Conservation (phyloP, 768 basidiomycete genomes). For the Kwoniella botswanensis region DNA sequence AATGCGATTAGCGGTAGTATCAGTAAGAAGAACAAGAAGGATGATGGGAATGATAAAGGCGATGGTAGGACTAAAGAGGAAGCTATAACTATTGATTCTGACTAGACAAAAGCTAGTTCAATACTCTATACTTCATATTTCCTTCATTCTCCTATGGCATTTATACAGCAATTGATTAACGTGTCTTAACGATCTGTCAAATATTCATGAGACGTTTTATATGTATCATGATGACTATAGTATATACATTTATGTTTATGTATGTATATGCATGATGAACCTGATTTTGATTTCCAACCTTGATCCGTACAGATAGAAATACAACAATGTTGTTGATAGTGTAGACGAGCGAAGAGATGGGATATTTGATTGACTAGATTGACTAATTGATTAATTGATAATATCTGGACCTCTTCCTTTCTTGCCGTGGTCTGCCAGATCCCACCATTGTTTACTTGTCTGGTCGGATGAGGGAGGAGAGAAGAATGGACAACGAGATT, state of each 20-base stretch:
- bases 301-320: background rate
- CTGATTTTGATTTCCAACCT: no score
- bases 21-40: background rate
- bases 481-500: constrained; percentile 55
- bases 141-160: no score
- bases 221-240: background rate
- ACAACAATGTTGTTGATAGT: background rate
- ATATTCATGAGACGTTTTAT: background rate
- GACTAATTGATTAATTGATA: constrained; percentile 6
- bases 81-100: constrained; percentile 8
- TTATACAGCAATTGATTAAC: no score
- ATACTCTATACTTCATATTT: background rate
- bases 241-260: background rate
- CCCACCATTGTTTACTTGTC: constrained; percentile 49
- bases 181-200: no score
- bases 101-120: background rate
- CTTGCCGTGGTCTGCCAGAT: constrained; percentile 48
- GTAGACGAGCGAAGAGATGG: background rate
- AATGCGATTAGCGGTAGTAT: no score
- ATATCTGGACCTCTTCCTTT: constrained; percentile 45
- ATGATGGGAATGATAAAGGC: background rate
- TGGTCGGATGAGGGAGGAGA: constrained; percentile 33
- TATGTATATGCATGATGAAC: no score
- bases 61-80: background rate
- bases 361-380: background rate